These are phyloP conservation scores for Gypsophila paniculata DNA, from an alignment of 179 eudicot species.

Conservation along the genomic window DNA sequence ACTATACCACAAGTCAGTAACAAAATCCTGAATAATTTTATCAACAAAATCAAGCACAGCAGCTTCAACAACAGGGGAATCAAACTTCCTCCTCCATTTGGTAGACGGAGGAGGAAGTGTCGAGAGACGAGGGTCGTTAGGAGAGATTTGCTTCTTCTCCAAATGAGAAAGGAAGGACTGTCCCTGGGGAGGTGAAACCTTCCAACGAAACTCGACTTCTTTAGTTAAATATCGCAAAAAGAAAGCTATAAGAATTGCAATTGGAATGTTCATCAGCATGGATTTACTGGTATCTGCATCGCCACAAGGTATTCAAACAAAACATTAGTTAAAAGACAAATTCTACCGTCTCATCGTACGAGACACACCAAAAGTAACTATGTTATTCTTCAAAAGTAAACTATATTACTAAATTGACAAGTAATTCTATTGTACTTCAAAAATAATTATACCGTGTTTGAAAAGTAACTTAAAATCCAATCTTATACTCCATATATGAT, in stretches of 20 bases:
- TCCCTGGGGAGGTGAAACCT: slow-evolving; percentile 41
- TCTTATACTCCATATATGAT: too few relatives aligned
- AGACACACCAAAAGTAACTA: too few relatives aligned
- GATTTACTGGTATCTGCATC: slow-evolving; percentile 84
- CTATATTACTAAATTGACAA: too few relatives aligned
- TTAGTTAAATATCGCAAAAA: slow-evolving; percentile 52
- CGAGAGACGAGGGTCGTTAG: slow-evolving; percentile 62
- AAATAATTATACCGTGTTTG: too few relatives aligned
- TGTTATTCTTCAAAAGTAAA: too few relatives aligned
- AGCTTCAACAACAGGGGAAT: slow-evolving; percentile 77
- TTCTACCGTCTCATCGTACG: too few relatives aligned
- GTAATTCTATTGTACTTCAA: too few relatives aligned
- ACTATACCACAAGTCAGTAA: slow-evolving; percentile 86
- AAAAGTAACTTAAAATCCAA: too few relatives aligned
- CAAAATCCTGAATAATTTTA: slow-evolving; percentile 77
- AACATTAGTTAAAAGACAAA: too few relatives aligned
- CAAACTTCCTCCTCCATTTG: slow-evolving; percentile 83
- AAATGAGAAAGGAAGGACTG: slow-evolving; percentile 47
- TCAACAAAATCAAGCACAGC: slow-evolving; percentile 77
- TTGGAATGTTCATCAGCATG: slow-evolving; percentile 93
- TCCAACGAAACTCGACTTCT: slow-evolving; percentile 72
- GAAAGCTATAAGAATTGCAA: slow-evolving; percentile 62
- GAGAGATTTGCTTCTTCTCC: slow-evolving; percentile 67
- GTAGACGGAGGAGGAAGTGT: slow-evolving; percentile 36
- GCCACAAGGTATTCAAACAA: too few relatives aligned